A percentile compares a stretch with the other conserved stretches of the same genome.
Evolutionary conservation across 495 filamentous ascomycete species (phyloP).

Genomic region (Hypoxylon lenormandii): DNA sequence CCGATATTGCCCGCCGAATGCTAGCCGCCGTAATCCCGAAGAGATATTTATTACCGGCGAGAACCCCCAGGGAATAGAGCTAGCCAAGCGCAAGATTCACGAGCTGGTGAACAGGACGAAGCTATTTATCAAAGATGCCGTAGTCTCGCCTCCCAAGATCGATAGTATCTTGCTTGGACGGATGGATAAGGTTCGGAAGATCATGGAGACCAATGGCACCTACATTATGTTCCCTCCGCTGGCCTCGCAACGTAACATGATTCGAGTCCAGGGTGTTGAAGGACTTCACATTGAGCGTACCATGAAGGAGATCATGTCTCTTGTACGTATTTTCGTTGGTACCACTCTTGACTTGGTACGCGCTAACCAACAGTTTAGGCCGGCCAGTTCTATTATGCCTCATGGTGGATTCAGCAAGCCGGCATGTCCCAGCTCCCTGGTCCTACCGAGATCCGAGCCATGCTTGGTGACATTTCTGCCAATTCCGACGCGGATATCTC

Average conservation of each 20-base stretch:
- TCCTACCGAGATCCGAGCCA: constrained; percentile 79
- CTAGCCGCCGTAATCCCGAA: constrained; percentile 81
- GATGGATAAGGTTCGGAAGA: constrained; percentile 95
- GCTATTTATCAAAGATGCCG: constrained; percentile 89
- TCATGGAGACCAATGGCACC: constrained; percentile 94
- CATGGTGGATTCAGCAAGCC: constrained; percentile 90
- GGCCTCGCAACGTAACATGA: constrained; percentile 78
- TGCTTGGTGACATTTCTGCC: constrained; percentile 94
- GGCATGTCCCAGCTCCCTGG: constrained; percentile 78
- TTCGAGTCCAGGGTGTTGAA: constrained; percentile 91
- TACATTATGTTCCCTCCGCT: constrained; percentile 90
- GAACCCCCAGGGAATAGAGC: constrained; percentile 77
- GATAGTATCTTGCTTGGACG: constrained; percentile 91
- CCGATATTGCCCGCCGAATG: constrained; percentile 84
- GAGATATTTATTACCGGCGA: constrained; percentile 95
- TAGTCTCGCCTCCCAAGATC: constrained; percentile 86
- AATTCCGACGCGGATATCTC: constrained; percentile 94
- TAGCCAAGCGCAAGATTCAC: constrained; percentile 88
- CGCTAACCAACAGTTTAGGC: constrained; percentile 68
- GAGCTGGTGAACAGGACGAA: constrained; percentile 80
- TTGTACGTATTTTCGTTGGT: constrained; percentile 67
- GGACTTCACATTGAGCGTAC: constrained; percentile 93
- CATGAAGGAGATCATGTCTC: constrained; percentile 90
- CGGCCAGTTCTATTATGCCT: constrained; percentile 96
- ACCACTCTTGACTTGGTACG: not conserved